Conservation (phyloP, 169 alveolate genomes). For the Plasmodium gallinaceum region DNA sequence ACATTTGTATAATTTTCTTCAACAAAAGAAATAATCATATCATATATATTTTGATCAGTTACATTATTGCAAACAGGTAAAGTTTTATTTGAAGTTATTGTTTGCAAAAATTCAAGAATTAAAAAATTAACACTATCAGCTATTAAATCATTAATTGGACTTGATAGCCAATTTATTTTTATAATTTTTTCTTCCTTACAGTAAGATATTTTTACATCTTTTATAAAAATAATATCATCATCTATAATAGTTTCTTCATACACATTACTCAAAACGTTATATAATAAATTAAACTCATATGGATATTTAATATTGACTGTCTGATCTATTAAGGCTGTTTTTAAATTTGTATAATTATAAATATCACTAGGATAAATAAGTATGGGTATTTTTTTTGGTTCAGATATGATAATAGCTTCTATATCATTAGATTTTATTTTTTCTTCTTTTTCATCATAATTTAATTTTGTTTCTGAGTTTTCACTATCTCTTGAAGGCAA, state of each 20-base stretch:
- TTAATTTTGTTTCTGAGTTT: neutral
- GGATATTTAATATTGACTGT: constrained; percentile 80
- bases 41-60: constrained; percentile 29
- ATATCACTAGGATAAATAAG: constrained; percentile 81
- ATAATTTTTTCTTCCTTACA: constrained; percentile 35
- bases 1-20: constrained; percentile 64
- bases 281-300: constrained; percentile 68
- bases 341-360: constrained; percentile 77
- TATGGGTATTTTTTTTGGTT: constrained; percentile 44
- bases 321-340: constrained; percentile 79
- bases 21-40: constrained; percentile 60
- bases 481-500: neutral
- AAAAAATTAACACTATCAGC: constrained; percentile 85
- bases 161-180: constrained; percentile 75
- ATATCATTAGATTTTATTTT: constrained; percentile 26
- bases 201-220: constrained; percentile 42
- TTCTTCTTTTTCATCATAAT: neutral
- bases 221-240: constrained; percentile 63
- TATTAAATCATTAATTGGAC: constrained; percentile 85
- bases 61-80: constrained; percentile 8
- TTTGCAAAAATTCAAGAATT: constrained; percentile 78
- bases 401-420: constrained; percentile 78
- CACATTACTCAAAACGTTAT: constrained; percentile 73
- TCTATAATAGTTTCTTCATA: constrained; percentile 77
- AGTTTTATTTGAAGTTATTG: constrained; percentile 11